Evolutionary conservation across 768 basidiomycete species (phyloP).

Genomic region (Tylopilus felleus): DNA sequence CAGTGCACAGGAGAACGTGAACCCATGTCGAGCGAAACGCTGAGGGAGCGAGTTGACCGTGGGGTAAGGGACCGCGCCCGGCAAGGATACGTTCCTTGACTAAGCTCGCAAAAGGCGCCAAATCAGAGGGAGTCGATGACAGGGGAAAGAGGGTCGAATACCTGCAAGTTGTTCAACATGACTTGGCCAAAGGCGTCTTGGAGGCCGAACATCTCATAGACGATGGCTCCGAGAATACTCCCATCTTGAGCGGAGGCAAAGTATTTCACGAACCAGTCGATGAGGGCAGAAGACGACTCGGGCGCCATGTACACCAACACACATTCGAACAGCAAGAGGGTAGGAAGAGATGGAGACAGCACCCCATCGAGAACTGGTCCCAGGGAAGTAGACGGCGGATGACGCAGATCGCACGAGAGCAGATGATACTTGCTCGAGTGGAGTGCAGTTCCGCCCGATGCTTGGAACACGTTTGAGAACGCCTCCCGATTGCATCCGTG

Average conservation of each 20-base stretch:
- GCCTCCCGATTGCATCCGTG: neutral
- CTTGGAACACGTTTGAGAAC: slow-evolving; percentile 7
- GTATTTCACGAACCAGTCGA: slow-evolving; percentile 70
- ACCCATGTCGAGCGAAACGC: slow-evolving; percentile 59
- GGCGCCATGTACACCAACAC: slow-evolving; percentile 82
- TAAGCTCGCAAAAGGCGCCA: slow-evolving; percentile 36
- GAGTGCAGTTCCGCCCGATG: slow-evolving; percentile 36
- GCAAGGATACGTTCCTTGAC: slow-evolving; percentile 71
- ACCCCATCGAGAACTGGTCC: slow-evolving; percentile 33
- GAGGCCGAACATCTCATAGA: slow-evolving; percentile 90
- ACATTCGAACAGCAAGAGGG: slow-evolving; percentile 89
- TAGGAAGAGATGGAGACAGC: slow-evolving; percentile 63
- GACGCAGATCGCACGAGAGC: slow-evolving; percentile 73
- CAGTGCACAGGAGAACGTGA: slow-evolving; percentile 33
- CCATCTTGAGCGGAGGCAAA: slow-evolving; percentile 30
- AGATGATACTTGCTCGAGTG: slow-evolving; percentile 42
- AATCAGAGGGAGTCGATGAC: neutral
- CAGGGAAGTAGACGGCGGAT: slow-evolving; percentile 48
- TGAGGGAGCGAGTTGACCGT: slow-evolving; percentile 48
- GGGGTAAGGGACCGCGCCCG: slow-evolving; percentile 64
- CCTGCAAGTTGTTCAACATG: slow-evolving; percentile 86
- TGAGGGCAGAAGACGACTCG: slow-evolving; percentile 49
- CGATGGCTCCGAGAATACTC: slow-evolving; percentile 48
- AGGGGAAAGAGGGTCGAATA: slow-evolving; percentile 38
- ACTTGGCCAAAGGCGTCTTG: slow-evolving; percentile 88